These are phyloP conservation scores for Russula abietina DNA, from an alignment of 768 basidiomycete species.

Conservation along the genomic window DNA sequence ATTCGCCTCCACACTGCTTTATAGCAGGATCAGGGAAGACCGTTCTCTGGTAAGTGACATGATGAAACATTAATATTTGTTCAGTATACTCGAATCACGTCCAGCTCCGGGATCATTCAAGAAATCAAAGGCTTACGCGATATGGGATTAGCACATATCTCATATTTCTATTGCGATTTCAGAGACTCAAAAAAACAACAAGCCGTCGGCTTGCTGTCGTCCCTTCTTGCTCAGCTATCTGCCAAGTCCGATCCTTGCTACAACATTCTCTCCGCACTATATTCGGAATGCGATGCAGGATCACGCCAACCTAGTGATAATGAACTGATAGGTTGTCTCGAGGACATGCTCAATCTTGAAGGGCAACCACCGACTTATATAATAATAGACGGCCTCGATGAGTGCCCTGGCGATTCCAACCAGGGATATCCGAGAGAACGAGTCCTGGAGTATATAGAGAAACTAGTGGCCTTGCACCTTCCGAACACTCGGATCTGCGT, in stretches of 20 bases:
- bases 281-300: background rate
- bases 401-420: background rate
- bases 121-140: background rate
- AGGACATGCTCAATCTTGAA: background rate
- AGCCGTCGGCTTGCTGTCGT: background rate
- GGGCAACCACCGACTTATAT: background rate
- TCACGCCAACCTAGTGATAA: background rate
- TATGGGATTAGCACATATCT: background rate
- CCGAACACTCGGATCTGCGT: background rate
- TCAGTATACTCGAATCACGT: background rate
- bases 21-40: background rate
- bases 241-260: background rate
- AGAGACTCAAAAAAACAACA: background rate
- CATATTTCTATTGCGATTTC: slow-evolving; percentile 1
- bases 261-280: background rate
- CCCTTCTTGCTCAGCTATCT: background rate
- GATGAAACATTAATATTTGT: background rate
- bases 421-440: background rate
- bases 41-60: background rate
- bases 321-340: background rate
- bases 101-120: background rate
- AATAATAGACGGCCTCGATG: background rate
- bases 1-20: background rate
- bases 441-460: background rate
- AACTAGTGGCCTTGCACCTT: background rate